Conservation (phyloP, 495 filamentous ascomycete genomes). For the Chlorociboria aeruginascens region DNA sequence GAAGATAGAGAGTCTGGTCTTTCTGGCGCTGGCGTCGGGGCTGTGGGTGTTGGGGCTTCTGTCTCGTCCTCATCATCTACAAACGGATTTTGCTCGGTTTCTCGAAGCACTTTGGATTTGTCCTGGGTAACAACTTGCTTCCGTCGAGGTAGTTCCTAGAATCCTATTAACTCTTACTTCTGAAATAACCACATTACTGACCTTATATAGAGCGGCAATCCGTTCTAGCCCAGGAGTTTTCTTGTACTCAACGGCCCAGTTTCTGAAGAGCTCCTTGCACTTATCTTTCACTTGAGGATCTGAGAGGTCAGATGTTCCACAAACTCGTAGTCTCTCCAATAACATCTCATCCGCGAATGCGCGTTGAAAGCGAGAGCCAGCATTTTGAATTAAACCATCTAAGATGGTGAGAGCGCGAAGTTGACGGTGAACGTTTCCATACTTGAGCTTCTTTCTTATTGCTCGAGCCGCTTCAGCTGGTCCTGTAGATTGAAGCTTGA, state of each 20-base stretch:
- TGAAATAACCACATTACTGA: constrained; percentile 10
- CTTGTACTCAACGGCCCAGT: constrained; percentile 81
- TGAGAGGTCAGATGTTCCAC: constrained; percentile 72
- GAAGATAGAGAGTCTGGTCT: constrained; percentile 13
- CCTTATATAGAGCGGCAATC: constrained; percentile 69
- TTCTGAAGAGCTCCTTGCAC: constrained; percentile 70
- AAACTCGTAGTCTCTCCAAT: constrained; percentile 81
- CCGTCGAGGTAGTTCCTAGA: constrained; percentile 39
- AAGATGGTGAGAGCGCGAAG: constrained; percentile 82
- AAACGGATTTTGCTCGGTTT: constrained; percentile 52
- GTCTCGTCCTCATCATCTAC: constrained; percentile 45
- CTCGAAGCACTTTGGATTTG: constrained; percentile 67
- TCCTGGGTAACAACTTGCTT: constrained; percentile 52
- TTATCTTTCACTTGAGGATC: constrained; percentile 79
- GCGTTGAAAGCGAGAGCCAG: constrained; percentile 77
- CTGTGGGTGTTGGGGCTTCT: constrained; percentile 21
- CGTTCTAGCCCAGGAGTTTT: constrained; percentile 67
- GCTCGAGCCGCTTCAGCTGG: constrained; percentile 86
- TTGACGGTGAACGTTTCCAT: constrained; percentile 86
- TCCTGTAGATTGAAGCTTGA: constrained; percentile 79
- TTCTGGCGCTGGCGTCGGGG: constrained; percentile 4
- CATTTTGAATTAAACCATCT: constrained; percentile 91
- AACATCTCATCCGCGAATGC: constrained; percentile 86
- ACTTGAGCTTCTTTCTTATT: constrained; percentile 97
- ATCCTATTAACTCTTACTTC: background rate